Evolutionary conservation across 2,329 filamentous ascomycete species (phyloP), one percentile per base, ranked within the genome.

Genomic region (Bisporella sp.): DNA sequence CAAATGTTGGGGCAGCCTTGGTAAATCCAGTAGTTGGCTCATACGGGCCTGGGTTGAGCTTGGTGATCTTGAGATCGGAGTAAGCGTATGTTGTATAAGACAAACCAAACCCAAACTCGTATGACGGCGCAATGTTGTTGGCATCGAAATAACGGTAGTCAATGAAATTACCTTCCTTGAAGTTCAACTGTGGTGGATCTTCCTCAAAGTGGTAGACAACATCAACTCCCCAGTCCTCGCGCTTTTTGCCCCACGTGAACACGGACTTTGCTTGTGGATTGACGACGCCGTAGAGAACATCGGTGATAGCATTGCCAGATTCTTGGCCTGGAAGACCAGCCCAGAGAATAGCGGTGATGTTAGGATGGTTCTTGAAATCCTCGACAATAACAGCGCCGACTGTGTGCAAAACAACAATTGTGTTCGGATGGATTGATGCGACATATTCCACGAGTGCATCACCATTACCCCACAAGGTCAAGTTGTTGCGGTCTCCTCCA

Each of bases 351-450:
- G 88, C 89, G 0, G 87, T 90, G 45, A 95, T 77, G 67, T 95
- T 95, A 40, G 82, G 79, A 68, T 84, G 81, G 51, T 87, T 71
- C 62, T 87, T 83, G 74, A 81, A 90, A 5, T 87, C 79, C 31
- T 84, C 81, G 11, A 96, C 70, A 1, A 95, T 73, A 6, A 95
- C 87, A 0, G 91, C 80, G 0, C 90, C 90, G 3, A 85, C 79
- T 1, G 87, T 89, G 73, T 97, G 92, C 47, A 97, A 84, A 48
- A 96, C 81, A 11, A 97, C 87, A 51, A 97, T 85, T 12, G 89
- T 95, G 75, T 96, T 96, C 70, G 85, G 82, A 74, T 86, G 90
- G 55, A 82, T 67, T 5, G 82, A 76, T 1, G 89, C 82, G 9
- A 96, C 89, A 46, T 85, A 87, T 66, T 84, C 78, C 68, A 97